Base-by-base conservation (phyloP, 2,329 filamentous ascomycete species). In the Pyricularia sp. region DNA sequence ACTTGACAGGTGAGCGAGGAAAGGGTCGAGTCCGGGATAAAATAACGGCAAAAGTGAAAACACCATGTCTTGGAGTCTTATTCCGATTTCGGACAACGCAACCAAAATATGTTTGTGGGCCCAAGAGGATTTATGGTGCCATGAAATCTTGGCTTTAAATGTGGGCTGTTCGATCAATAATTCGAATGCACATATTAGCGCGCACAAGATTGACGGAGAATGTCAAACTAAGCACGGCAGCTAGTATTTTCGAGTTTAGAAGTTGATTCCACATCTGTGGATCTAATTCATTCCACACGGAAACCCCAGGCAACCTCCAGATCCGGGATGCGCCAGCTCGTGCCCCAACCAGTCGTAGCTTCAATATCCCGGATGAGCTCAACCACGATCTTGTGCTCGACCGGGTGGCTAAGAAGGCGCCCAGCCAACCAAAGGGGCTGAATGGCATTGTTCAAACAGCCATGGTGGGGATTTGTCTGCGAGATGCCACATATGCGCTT, bases 381-480 rank as follows among this genome's bases (percentile, higher is more conserved):
- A 19, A 77, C 72, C 9, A 81, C 66, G 12, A 75, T 67, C 13
- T 72, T 66, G 57, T 70, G 78, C 66, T 81, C 77, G 4, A 74
- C 73, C 33, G 72, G 74, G 71, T 85, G 82, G 64, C 79, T 84
- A 57, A 85, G 75, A 0, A 84, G 71, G 44, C 78, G 75, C 0
- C 82, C 83, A 0, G 83, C 83, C 13, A 85, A 75, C 78, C 81
- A 84, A 0, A 85, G 73, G 0, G 82, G 82, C 67, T 85, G 82
- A 4, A 84, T 81, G 3, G 82, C 81, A 68, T 85, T 85, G 66
- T 82, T 85, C 40, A 84, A 69, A 66, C 80, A 83, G 2, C 82
- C 83, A 12, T 80, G 76, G 65, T 85, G 82, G 4, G 78, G 78
- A 65, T 85, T 85, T 2, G 82, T 78, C 13, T 81, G 69, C 0